Percentiles rank a stretch among this genome's conserved stretches.
These are phyloP conservation scores for Diaporthe amygdali DNA, from an alignment of 2,329 filamentous ascomycete species.

Conservation along the genomic window DNA sequence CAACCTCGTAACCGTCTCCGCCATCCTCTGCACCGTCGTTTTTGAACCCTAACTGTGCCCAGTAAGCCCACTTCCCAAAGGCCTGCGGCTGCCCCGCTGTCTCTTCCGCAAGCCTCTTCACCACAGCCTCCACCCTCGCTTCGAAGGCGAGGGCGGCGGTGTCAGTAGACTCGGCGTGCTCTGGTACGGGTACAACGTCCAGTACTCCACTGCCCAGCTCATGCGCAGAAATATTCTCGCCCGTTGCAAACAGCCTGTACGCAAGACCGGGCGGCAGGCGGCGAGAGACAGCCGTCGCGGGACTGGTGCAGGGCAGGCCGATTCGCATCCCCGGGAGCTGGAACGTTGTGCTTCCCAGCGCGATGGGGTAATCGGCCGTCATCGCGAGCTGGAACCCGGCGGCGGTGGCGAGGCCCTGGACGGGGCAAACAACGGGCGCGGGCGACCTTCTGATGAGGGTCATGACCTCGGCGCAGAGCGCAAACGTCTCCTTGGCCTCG, in stretches of 20 bases:
- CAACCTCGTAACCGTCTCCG: conserved; percentile 33
- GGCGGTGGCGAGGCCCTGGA: conserved; percentile 38
- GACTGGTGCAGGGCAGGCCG: conserved; percentile 39
- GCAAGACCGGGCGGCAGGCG: conserved; percentile 31
- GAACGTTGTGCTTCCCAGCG: conserved; percentile 25
- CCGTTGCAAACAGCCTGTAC: conserved; percentile 37
- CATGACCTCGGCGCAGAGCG: conserved; percentile 38
- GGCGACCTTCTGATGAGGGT: conserved; percentile 38
- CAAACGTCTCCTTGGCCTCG: conserved; percentile 31
- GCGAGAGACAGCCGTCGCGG: conserved; percentile 34
- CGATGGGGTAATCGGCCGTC: conserved; percentile 34
- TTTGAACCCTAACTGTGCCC: conserved; percentile 35
- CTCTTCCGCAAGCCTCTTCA: conserved; percentile 26
- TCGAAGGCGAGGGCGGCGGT: conserved; percentile 30
- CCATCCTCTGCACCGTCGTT: conserved; percentile 16
- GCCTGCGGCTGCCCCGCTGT: conserved; percentile 36
- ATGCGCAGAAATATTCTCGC: conserved; percentile 32
- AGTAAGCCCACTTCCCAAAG: conserved; percentile 42
- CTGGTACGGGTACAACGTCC: conserved; percentile 30
- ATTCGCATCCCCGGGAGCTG: conserved; percentile 36
- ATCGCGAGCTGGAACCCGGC: conserved; percentile 41
- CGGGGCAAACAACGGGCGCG: conserved; percentile 34
- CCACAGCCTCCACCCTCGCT: conserved; percentile 32
- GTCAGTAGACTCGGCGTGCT: conserved; percentile 23
- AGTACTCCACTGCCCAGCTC: conserved; percentile 32